Evolutionary conservation across 1,139 yeast species (phyloP).

Genomic region (Blastobotrys proliferans): DNA sequence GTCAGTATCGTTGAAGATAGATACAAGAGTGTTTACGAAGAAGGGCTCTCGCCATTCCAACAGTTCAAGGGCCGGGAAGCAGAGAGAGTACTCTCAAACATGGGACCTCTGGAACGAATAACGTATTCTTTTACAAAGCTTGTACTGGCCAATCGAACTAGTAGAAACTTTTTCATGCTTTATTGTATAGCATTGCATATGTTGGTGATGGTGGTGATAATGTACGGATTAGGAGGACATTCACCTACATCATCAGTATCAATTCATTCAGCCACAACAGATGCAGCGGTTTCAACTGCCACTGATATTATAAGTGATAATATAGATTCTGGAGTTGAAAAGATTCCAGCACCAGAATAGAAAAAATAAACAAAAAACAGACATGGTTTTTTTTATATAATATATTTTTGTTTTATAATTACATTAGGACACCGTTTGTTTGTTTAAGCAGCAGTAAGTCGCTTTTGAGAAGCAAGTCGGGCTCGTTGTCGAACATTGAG

Average conservation of each 20-base stretch:
- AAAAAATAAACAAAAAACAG: not conserved
- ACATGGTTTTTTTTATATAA: too few species aligned
- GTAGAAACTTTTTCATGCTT: conserved; percentile 66
- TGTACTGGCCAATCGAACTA: conserved; percentile 65
- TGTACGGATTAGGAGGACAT: conserved; percentile 14
- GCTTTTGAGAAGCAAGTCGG: conserved; percentile 83
- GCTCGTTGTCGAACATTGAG: conserved; percentile 90
- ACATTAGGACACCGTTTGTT: not conserved
- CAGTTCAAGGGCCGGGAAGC: conserved; percentile 76
- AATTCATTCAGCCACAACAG: not conserved
- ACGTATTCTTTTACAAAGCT: conserved; percentile 71
- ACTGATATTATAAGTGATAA: not conserved
- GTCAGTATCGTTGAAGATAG: conserved; percentile 51
- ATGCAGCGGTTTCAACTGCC: not conserved
- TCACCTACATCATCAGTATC: not conserved
- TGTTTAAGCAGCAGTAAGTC: conserved; percentile 41
- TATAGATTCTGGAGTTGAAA: not conserved
- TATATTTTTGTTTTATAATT: conserved; percentile 1
- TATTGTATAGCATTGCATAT: conserved; percentile 77
- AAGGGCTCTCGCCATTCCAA: conserved; percentile 76
- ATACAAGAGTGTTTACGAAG: conserved; percentile 66
- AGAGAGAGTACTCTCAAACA: conserved; percentile 65
- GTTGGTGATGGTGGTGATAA: conserved; percentile 55
- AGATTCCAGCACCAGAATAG: conserved; percentile 3
- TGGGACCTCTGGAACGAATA: conserved; percentile 77